Percentiles rank a stretch among this genome's conserved stretches.
These are phyloP conservation scores for Penicillium sp. DNA, from an alignment of 2,329 filamentous ascomycete species.

Conservation along the genomic window DNA sequence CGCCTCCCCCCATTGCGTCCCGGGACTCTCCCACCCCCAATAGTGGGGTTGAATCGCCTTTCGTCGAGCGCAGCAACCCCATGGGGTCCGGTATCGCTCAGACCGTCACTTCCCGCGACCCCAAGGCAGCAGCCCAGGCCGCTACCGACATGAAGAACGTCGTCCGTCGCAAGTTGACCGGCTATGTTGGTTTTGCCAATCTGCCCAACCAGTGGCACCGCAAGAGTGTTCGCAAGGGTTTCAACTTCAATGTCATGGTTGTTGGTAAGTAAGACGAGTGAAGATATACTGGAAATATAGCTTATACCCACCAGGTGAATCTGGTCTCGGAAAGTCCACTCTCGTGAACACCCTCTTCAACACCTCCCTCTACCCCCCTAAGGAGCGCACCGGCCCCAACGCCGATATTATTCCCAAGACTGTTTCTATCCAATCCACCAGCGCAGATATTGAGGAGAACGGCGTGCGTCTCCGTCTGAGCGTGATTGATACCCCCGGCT, in stretches of 20 bases:
- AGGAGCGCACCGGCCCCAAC: slow-evolving; percentile 96
- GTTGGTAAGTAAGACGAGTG: slow-evolving; percentile 71
- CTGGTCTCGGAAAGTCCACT: slow-evolving; percentile 97
- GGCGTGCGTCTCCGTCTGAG: slow-evolving; percentile 94
- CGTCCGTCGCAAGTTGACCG: slow-evolving; percentile 95
- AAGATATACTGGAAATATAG: background rate
- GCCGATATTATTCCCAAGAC: slow-evolving; percentile 99
- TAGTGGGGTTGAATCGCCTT: slow-evolving; percentile 55
- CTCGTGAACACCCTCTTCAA: slow-evolving; percentile 99
- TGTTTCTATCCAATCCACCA: slow-evolving; percentile 90
- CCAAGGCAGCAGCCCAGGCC: slow-evolving; percentile 56
- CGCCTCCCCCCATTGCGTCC: slow-evolving; percentile 34
- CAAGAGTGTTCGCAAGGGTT: slow-evolving; percentile 99
- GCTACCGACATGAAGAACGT: slow-evolving; percentile 83
- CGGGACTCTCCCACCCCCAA: slow-evolving; percentile 41
- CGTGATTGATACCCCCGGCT: slow-evolving; percentile 95
- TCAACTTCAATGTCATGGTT: slow-evolving; percentile 99
- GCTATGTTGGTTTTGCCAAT: slow-evolving; percentile 98
- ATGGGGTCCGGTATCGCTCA: slow-evolving; percentile 56
- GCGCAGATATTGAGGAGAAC: slow-evolving; percentile 96
- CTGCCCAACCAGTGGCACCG: slow-evolving; percentile 99
- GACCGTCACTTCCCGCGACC: slow-evolving; percentile 64
- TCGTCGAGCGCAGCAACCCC: slow-evolving; percentile 59
- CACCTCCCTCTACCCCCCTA: slow-evolving; percentile 96
- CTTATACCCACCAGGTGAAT: slow-evolving; percentile 70